Base-by-base conservation (phyloP, 805 yeast genomes). In the Candida sphagnicola region DNA sequence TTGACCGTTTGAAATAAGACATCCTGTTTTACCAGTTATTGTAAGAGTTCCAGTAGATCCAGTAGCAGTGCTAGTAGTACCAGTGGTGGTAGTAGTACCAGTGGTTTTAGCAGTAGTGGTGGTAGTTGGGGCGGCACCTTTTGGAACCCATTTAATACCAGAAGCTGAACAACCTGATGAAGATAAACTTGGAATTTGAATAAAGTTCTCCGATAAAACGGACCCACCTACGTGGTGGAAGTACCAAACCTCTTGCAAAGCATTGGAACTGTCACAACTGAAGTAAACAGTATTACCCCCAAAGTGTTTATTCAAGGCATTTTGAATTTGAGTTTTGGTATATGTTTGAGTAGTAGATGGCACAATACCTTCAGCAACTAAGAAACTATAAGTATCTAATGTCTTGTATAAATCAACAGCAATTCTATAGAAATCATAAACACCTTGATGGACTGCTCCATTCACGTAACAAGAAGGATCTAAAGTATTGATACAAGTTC, bases 401-500 rank as follows among this genome's bases (percentile, higher is more conserved):
- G 52, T 48, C 29, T 57, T 53, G 47, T 55, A 66, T 37, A 62
- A 52, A 28, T 50, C 48, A 41, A 64, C 54, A 14, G 68, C 44
- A 24, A 57, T 49, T 24, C 54, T 54, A 47, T 55, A 65, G 84
- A 41, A 1, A 83, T 73, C 80, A 18, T 85, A 89, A 37, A 71
- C 70, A 41, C 61, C 65, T 42, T 60, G 49, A 12, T 56, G 38
- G 18, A 52, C 49, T 42, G 56, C 57, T 14, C 45, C 38, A 15
- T 45, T 48, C 5, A 62, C 62, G 59, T 88, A 89, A 59, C 98
- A 90, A 4, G 59, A 49, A 3, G 93, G 85, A 40, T 74, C 76
- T 34, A 90, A 66, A 1, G 96, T 88, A 34, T 81, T 77, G 73
- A 89, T 80, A 62, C 97, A 90, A 8, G 96, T 88, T 15, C 90